These are phyloP conservation scores for Magnusiomyces starmeri DNA, from an alignment of 1,139 yeast species.

Conservation along the genomic window DNA sequence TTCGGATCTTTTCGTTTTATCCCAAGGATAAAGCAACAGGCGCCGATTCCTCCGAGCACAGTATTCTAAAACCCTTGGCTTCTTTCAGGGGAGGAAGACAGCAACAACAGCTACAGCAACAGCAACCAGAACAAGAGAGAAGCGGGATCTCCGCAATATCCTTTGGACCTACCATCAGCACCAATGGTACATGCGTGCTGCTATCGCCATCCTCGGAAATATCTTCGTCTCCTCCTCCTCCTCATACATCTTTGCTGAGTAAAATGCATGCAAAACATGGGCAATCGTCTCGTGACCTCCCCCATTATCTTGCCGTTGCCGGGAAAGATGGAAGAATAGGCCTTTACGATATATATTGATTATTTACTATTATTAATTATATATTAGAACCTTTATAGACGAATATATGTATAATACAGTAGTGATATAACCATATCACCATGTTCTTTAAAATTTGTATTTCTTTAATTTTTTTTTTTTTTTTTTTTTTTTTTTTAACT, in stretches of 20 bases:
- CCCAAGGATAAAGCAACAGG: not conserved
- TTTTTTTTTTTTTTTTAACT: not conserved
- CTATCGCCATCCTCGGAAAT: no score
- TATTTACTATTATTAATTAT: no score
- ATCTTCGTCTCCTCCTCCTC: no score
- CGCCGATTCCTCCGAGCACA: not conserved
- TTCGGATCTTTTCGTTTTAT: conserved; percentile 27
- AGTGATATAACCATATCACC: no score
- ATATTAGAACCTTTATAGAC: not conserved
- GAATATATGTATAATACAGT: no score
- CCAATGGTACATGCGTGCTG: no score
- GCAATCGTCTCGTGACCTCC: not conserved
- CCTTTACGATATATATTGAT: conserved; percentile 28
- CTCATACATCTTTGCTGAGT: not conserved
- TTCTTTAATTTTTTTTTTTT: no score
- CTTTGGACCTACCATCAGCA: conserved; percentile 19
- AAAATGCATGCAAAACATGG: no score
- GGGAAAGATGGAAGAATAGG: conserved; percentile 36
- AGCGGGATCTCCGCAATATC: conserved; percentile 26
- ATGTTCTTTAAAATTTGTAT: no score
- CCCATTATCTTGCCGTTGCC: conserved; percentile 34
- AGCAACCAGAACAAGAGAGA: no score
- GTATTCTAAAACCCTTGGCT: conserved; percentile 25
- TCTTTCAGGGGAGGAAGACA: conserved; percentile 29
- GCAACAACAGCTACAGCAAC: no score